Conservation (phyloP, 441 rosid species). For the Brassica hybrid region DNA sequence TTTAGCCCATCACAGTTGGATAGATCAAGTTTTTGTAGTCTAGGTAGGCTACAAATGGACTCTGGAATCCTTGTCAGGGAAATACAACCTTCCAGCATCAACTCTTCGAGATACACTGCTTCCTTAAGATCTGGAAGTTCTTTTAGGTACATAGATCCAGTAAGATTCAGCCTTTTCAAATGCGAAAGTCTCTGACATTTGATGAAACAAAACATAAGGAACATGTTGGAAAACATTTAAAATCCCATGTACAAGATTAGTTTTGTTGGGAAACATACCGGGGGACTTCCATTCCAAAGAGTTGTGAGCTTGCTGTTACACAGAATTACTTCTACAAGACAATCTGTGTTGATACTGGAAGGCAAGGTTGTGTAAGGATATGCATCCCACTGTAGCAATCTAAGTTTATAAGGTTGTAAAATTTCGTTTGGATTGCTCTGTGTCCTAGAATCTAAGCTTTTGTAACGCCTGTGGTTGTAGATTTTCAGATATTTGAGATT, state of each 20-base stretch:
- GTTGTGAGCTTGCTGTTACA: not conserved
- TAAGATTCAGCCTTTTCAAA: not conserved
- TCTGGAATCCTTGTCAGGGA: not conserved
- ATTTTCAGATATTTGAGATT: not conserved
- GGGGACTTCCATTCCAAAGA: not conserved
- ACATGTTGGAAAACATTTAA: not conserved
- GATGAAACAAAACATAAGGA: too few relatives aligned
- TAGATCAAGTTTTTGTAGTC: not conserved
- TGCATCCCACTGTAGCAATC: not conserved
- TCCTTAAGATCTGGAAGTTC: not conserved
- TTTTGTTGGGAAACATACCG: not conserved
- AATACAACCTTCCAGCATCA: not conserved
- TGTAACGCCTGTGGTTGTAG: not conserved
- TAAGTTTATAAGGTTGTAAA: not conserved
- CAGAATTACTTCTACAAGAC: not conserved
- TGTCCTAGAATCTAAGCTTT: not conserved
- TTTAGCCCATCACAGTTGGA: constrained; percentile 5
- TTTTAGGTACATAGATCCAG: not conserved
- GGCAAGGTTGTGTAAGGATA: not conserved
- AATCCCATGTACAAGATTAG: not conserved
- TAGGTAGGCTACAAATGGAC: not conserved
- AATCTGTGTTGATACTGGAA: not conserved
- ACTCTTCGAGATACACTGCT: not conserved
- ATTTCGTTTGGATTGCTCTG: not conserved
- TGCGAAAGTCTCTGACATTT: not conserved